These are phyloP conservation scores for Gynandropsis gynandra DNA, from an alignment of 345 rosid genomes.

Conservation along the genomic window DNA sequence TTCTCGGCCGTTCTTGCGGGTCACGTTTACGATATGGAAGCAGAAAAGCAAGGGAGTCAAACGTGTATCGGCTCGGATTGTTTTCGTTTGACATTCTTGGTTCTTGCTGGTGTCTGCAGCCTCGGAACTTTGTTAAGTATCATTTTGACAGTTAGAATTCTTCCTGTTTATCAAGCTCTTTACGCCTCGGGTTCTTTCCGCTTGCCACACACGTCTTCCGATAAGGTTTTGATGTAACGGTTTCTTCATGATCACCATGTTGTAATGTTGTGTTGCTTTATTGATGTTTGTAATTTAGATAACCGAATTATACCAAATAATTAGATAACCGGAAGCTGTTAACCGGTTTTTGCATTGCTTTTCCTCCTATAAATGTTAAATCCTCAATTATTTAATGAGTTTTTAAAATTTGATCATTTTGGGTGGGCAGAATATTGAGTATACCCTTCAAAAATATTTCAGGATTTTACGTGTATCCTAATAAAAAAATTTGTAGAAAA, in stretches of 20 bases:
- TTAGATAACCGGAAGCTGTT: too few relatives aligned
- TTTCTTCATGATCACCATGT: too few relatives aligned
- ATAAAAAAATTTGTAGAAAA: too few relatives aligned
- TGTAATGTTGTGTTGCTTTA: not conserved
- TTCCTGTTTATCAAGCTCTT: constrained; percentile 88
- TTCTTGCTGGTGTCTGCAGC: constrained; percentile 68
- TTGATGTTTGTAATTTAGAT: not conserved
- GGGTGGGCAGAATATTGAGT: too few relatives aligned
- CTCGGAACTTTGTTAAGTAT: constrained; percentile 57
- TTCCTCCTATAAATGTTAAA: too few relatives aligned
- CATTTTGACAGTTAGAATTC: constrained; percentile 59
- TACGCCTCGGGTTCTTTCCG: constrained; percentile 77
- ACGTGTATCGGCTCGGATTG: constrained; percentile 79
- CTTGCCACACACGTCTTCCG: constrained; percentile 34
- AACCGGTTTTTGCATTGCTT: too few relatives aligned
- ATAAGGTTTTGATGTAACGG: constrained; percentile 11
- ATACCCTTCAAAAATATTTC: too few relatives aligned
- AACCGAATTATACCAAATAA: not conserved
- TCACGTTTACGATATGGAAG: constrained; percentile 70
- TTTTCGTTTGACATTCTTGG: constrained; percentile 67
- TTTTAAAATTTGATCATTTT: too few relatives aligned
- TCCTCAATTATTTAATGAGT: too few relatives aligned
- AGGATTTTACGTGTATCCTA: too few relatives aligned
- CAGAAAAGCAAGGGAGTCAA: constrained; percentile 68
- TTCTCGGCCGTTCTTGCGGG: constrained; percentile 86